Conservation (phyloP, 2,329 filamentous ascomycete genomes). For the Chaetomium sp. region DNA sequence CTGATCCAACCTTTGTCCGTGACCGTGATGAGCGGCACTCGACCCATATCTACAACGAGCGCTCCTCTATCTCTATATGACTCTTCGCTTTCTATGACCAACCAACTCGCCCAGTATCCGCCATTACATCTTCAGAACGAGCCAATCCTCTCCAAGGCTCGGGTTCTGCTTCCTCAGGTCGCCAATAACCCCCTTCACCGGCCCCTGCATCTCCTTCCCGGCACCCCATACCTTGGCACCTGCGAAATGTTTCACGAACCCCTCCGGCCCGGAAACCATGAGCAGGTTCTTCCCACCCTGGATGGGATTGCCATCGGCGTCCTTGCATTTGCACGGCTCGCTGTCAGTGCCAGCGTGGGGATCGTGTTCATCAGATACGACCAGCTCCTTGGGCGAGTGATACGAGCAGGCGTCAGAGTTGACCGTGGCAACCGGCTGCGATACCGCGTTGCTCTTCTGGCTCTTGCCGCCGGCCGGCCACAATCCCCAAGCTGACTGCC, state of each 20-base stretch:
- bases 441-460: neutral
- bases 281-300: slow-evolving; percentile 62
- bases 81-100: neutral
- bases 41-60: neutral
- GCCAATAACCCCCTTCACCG: slow-evolving; percentile 68
- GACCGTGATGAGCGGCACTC: neutral
- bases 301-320: slow-evolving; percentile 29
- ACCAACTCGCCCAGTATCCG: neutral
- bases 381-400: slow-evolving; percentile 23
- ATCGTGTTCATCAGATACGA: slow-evolving; percentile 37
- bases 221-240: slow-evolving; percentile 76
- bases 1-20: neutral
- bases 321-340: slow-evolving; percentile 36
- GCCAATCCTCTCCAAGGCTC: slow-evolving; percentile 47
- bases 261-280: slow-evolving; percentile 88
- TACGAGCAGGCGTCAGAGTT: slow-evolving; percentile 21
- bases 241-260: slow-evolving; percentile 80
- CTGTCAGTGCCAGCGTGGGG: slow-evolving; percentile 10
- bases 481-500: neutral
- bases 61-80: neutral
- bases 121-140: slow-evolving; percentile 54
- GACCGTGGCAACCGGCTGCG: neutral
- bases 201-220: slow-evolving; percentile 74
- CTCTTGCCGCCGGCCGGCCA: neutral
- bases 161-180: slow-evolving; percentile 55